Base-by-base conservation (phyloP, 768 basidiomycete genomes). In the Russula vinacea region DNA sequence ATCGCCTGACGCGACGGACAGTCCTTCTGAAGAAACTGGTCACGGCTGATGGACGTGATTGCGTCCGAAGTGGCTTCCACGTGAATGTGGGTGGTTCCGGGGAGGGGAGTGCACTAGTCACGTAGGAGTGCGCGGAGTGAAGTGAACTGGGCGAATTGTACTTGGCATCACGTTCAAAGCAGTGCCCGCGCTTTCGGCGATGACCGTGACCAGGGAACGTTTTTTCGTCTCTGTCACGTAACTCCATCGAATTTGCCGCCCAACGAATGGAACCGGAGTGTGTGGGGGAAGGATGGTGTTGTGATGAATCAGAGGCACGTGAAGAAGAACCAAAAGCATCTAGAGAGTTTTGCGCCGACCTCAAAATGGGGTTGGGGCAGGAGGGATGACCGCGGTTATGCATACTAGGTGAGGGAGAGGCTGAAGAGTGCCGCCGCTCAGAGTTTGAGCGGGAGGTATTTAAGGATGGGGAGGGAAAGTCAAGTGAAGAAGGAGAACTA, bases 281-380 rank as follows among this genome's bases (percentile, higher is more conserved):
- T 0, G 90, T 91, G 1, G 90, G 91, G 0, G 90, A 92, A 0
- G 90, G 89, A 0, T 90, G 90, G 0, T 74, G 80, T 26, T 33
- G 17, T 54, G 71, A 39, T 26, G 42, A 75, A 78, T 80, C 77
- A 0, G 76, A 79, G 8, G 29, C 29, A 29, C 5, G 29, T 29
- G 64, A 54, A 0, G 67, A 68, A 44, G 69, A 69, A 0, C 73
- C 73, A 0, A 74, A 69, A 17, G 74, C 57, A 62, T 78, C 78
- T 9, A 75, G 52, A 0, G 79, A 79, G 11, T 66, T 69, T 6
- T 58, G 70, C 59, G 35, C 62, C 3, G 62, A 40, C 19, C 56
- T 62, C 16, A 67, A 40, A 44, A 64, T 66, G 5, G 67, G 65
- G 19, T 55, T 61, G 0, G 66, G 65, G 13, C 53, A 55, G 4